phyloP scores from a whole-genome alignment of 768 basidiomycete genomes.

The Tephrocybe rancida region DNA sequence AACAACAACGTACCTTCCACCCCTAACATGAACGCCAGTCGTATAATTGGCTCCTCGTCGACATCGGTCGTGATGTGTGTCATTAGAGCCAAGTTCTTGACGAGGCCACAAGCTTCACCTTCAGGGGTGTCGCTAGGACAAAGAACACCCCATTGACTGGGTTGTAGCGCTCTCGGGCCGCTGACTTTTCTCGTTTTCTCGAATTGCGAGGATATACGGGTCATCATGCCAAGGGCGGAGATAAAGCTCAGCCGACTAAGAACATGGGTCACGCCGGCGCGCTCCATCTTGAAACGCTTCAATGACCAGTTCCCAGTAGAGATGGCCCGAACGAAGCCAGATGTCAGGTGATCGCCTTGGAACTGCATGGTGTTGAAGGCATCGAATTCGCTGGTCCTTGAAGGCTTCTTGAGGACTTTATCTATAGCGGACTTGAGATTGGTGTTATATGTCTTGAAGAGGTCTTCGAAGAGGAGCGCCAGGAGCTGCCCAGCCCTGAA shows the following conservation, averaged over 20 bases:
- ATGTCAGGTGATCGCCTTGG: constrained; percentile 94
- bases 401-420: constrained; percentile 95
- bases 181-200: constrained; percentile 99
- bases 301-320: constrained; percentile 99
- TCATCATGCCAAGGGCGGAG: constrained; percentile 99
- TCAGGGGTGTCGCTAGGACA: constrained; percentile 99
- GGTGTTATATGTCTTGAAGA: constrained; percentile 98
- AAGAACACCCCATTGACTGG: constrained; percentile 98
- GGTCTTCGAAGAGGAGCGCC: constrained; percentile 94
- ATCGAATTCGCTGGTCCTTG: constrained; percentile 92
- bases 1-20: constrained; percentile 75
- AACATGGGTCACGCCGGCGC: constrained; percentile 98
- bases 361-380: constrained; percentile 94
- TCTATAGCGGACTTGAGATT: constrained; percentile 95
- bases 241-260: constrained; percentile 95
- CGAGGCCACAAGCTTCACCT: constrained; percentile 98
- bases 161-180: constrained; percentile 94
- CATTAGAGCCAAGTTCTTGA: constrained; percentile 99
- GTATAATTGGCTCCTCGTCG: constrained; percentile 91
- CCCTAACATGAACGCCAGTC: constrained; percentile 91
- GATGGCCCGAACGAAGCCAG: constrained; percentile 95
- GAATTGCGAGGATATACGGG: constrained; percentile 96
- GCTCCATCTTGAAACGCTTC: constrained; percentile 99
- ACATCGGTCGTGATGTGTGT: constrained; percentile 99
- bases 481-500: constrained; percentile 92